phyloP scores from a whole-genome alignment of 257 asterid species.

The Capsicum pubescens region DNA sequence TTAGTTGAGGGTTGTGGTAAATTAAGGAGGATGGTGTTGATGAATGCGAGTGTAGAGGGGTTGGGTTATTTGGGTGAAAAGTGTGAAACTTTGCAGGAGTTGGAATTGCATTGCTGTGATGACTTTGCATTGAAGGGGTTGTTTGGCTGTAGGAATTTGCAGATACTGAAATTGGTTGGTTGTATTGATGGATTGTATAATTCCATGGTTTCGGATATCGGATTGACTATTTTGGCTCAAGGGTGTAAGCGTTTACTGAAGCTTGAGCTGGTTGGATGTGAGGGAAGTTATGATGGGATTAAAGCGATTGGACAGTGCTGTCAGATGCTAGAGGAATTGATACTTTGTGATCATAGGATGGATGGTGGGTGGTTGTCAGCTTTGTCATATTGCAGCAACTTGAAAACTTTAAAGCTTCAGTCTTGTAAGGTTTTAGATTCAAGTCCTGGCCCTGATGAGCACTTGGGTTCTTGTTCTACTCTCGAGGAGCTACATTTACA shows the following conservation, averaged over 20 bases:
- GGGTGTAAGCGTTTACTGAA: slow-evolving; percentile 82
- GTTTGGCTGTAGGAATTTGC: slow-evolving; percentile 68
- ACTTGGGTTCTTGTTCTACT: slow-evolving; percentile 73
- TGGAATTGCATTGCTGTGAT: slow-evolving; percentile 73
- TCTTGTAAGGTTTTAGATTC: slow-evolving; percentile 71
- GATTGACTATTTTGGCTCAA: slow-evolving; percentile 88
- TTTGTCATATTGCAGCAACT: slow-evolving; percentile 69
- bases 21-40: slow-evolving; percentile 60
- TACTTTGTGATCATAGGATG: slow-evolving; percentile 77
- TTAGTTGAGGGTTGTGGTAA: slow-evolving; percentile 73
- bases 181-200: slow-evolving; percentile 67
- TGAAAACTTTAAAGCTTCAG: slow-evolving; percentile 77
- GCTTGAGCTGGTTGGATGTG: slow-evolving; percentile 88
- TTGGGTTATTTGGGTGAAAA: slow-evolving; percentile 62
- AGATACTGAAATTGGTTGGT: slow-evolving; percentile 77
- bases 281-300: slow-evolving; percentile 93
- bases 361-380: slow-evolving; percentile 96
- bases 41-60: slow-evolving; percentile 75
- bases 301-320: slow-evolving; percentile 92
- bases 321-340: slow-evolving; percentile 82
- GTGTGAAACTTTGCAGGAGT: slow-evolving; percentile 86
- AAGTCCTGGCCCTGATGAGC: slow-evolving; percentile 79
- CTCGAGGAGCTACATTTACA: slow-evolving; percentile 86
- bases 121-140: slow-evolving; percentile 74
- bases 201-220: slow-evolving; percentile 77